A percentile compares a stretch with the other conserved stretches of the same genome.
Conservation (phyloP, 805 yeast species). For the Kazachstania bromeliacearum region DNA sequence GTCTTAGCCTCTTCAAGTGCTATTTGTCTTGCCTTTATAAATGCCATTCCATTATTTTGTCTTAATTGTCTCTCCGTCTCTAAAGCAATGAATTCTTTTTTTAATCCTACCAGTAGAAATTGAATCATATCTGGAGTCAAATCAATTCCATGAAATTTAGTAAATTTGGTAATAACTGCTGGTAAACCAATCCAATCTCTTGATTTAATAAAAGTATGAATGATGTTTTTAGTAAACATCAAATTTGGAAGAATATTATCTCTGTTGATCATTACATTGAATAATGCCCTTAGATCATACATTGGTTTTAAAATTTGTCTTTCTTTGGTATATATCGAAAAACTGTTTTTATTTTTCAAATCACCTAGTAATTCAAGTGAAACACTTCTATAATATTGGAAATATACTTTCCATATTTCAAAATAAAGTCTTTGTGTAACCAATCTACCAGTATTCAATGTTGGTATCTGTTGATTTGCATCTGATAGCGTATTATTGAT, state of each 20-base stretch:
- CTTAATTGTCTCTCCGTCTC: slow-evolving; percentile 1
- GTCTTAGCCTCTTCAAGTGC: slow-evolving; percentile 2
- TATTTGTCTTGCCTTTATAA: slow-evolving; percentile 1
- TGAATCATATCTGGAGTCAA: slow-evolving; percentile 5
- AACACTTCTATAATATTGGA: slow-evolving; percentile 11
- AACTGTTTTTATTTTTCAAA: slow-evolving; percentile 9
- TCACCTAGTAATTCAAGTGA: slow-evolving; percentile 9
- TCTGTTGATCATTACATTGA: slow-evolving; percentile 12
- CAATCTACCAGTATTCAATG: slow-evolving; percentile 3
- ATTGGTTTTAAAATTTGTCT: slow-evolving; percentile 5
- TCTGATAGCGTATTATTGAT: slow-evolving; percentile 25
- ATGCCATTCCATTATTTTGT: background rate
- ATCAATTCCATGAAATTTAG: slow-evolving; percentile 11
- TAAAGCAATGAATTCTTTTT: slow-evolving; percentile 11
- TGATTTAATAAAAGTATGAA: slow-evolving; percentile 13
- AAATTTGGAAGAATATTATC: slow-evolving; percentile 19
- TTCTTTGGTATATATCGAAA: slow-evolving; percentile 7
- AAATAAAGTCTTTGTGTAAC: slow-evolving; percentile 21
- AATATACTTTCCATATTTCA: slow-evolving; percentile 26
- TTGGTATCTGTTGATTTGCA: slow-evolving; percentile 11
- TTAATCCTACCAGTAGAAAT: slow-evolving; percentile 18
- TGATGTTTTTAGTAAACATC: slow-evolving; percentile 11
- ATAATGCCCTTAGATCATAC: slow-evolving; percentile 5
- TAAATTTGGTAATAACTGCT: slow-evolving; percentile 13
- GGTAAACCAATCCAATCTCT: slow-evolving; percentile 22